Evolutionary conservation across 192 early-diverging fungal genomes (phyloP), one percentile per base, ranked within the genome.

Genomic region (Umbelopsis isabellina): DNA sequence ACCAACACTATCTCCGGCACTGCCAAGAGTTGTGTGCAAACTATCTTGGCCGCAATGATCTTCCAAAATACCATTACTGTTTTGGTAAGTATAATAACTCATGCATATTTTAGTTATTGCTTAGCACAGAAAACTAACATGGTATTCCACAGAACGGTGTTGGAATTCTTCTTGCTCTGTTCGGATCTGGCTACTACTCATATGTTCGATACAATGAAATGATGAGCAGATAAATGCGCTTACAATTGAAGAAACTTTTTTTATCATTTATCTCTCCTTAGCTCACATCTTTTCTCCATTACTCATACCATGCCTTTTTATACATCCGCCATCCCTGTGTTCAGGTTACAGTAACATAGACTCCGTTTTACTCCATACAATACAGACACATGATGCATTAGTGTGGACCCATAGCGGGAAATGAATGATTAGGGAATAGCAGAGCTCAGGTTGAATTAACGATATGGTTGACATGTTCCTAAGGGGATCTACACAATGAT

Each of bases 1-100:
- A 90, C 88, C 13, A 90, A 86, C 70, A 90, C 87, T 15, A 90
- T 90, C 72, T 89, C 87, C 15, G 88, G 88, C 5, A 90, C 88
- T 44, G 88, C 88, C 65, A 90, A 90, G 55, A 79, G 82, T 18
- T 90, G 88, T 79, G 84, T 86, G 12, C 88, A 90, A 73, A 90
- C 88, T 15, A 69, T 88, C 41, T 53, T 90, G 45, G 87, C 87
- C 6, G 88, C 83, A 52, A 81, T 82, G 77, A 83, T 86, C 67
- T 88, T 87, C 71, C 79, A 82, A 58, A 90, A 90, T 79, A 81
- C 83, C 13, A 88, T 90, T 61, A 80, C 87, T 22, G 75, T 73
- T 27, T 72, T 89, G 86, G 87, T 88, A 83, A 71, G 79, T 65
- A 58, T 10, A 35, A 30, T 18, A 58, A 58, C 53, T 22, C 3